These are phyloP conservation scores for Cenococcum geophilum DNA, from an alignment of 495 filamentous ascomycete genomes.

Conservation along the genomic window DNA sequence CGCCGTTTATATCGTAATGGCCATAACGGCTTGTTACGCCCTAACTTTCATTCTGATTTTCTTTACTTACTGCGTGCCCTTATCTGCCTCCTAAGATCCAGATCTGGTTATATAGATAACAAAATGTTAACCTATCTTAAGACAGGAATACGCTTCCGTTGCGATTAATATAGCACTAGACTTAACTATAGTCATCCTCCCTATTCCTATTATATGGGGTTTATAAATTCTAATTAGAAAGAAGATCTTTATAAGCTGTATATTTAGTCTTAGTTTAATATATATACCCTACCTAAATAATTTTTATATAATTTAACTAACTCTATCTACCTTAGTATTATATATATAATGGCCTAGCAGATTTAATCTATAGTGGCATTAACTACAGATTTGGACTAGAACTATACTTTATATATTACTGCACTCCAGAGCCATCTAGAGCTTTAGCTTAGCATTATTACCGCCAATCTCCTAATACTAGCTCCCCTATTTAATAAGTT, in stretches of 20 bases:
- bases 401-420: conserved; percentile 5
- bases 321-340: neutral
- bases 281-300: conserved; percentile 5
- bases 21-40: neutral
- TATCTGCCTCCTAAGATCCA: conserved; percentile 13
- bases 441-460: conserved; percentile 17
- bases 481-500: conserved; percentile 7
- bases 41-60: conserved; percentile 22
- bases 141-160: conserved; percentile 10
- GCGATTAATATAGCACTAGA: conserved; percentile 16
- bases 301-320: neutral
- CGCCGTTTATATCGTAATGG: conserved; percentile 13
- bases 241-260: conserved; percentile 15
- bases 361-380: conserved; percentile 1
- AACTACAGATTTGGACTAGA: conserved; percentile 2
- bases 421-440: conserved; percentile 15
- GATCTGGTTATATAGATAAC: neutral
- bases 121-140: conserved; percentile 11
- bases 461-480: conserved; percentile 13
- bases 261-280: conserved; percentile 25
- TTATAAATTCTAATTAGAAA: conserved; percentile 19
- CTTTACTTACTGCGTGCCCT: conserved; percentile 16
- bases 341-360: conserved; percentile 14
- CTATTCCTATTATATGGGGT: conserved; percentile 24
- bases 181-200: conserved; percentile 15